These are phyloP conservation scores for Diplosphaera chodatii DNA, from an alignment of 139 green algal species.

Conservation along the genomic window DNA sequence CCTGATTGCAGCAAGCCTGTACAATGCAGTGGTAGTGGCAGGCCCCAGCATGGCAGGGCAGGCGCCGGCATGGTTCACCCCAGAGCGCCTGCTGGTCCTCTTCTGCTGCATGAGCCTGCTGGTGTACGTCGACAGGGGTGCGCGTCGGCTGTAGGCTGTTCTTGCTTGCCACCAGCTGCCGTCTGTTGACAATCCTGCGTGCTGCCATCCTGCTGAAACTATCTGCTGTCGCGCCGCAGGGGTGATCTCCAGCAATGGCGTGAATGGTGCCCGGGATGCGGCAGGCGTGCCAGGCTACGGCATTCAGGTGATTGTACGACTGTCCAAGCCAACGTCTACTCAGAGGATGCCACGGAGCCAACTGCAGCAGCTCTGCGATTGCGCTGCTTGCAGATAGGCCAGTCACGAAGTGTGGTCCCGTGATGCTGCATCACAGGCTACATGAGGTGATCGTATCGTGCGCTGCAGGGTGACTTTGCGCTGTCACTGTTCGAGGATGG, in stretches of 20 bases:
- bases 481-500: constrained; percentile 86
- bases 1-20: no score
- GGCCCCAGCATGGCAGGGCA: not conserved
- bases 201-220: no score
- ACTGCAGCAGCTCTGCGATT: not conserved
- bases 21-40: no score
- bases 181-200: no score
- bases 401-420: no score
- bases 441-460: no score
- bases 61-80: constrained; percentile 51
- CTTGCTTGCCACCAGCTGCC: no score
- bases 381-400: not conserved
- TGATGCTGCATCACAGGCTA: no score
- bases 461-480: constrained; percentile 66
- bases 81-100: constrained; percentile 53
- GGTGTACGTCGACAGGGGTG: constrained; percentile 88
- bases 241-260: constrained; percentile 84
- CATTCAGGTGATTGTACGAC: constrained; percentile 43
- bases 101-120: constrained; percentile 77
- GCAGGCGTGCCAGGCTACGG: constrained; percentile 36
- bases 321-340: not conserved
- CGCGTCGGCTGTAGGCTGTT: no score
- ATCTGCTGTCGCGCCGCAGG: constrained; percentile 30
- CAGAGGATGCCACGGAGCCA: no score
- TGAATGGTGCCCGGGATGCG: constrained; percentile 62